Conservation (phyloP, 345 rosid genomes). For the Pugionium dolabratum region DNA sequence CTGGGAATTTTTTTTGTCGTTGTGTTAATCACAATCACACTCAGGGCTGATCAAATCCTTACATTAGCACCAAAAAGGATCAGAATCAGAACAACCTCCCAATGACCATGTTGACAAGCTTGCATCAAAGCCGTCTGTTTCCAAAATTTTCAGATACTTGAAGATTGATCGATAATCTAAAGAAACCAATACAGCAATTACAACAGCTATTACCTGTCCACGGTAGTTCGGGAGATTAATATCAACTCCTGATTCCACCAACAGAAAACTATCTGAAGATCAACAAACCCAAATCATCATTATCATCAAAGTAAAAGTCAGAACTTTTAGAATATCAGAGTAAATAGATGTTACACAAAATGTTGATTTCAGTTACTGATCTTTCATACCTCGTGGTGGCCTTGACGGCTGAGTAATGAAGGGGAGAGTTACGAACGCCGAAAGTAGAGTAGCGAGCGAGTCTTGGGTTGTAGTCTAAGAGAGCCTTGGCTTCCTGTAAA, state of each 20-base stretch:
- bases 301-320: constrained; percentile 14
- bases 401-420: constrained; percentile 97
- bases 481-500: constrained; percentile 92
- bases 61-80: constrained; percentile 92
- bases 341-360: background rate
- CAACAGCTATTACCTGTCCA: constrained; percentile 68
- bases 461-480: constrained; percentile 89
- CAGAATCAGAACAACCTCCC: constrained; percentile 91
- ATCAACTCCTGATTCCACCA: constrained; percentile 97
- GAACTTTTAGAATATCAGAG: background rate
- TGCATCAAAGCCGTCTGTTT: constrained; percentile 97
- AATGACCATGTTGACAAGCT: constrained; percentile 98
- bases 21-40: background rate
- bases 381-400: constrained; percentile 83
- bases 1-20: background rate
- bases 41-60: constrained; percentile 32
- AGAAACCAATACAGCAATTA: constrained; percentile 1
- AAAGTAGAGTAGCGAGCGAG: constrained; percentile 92
- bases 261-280: constrained; percentile 73
- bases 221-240: constrained; percentile 96
- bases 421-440: constrained; percentile 92
- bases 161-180: background rate
- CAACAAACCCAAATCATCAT: constrained; percentile 18
- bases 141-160: constrained; percentile 8
- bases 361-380: background rate